Evolutionary conservation across 495 filamentous ascomycete species (phyloP).

Genomic region (Tuber aestivum): DNA sequence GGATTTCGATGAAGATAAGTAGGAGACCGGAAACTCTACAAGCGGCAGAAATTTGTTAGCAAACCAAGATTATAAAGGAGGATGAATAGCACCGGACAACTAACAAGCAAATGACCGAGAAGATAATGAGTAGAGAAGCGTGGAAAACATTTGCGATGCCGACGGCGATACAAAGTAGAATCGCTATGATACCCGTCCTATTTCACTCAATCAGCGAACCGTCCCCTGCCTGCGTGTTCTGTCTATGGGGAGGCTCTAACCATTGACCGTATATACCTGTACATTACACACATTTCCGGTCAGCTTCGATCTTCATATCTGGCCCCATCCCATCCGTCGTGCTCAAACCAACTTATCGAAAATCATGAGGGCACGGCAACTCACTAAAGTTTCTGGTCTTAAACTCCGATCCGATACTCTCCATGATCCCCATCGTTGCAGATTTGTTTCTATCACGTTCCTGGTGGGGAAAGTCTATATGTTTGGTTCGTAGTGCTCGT

Average conservation of each 20-base stretch:
- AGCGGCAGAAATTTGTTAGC: conserved; percentile 11
- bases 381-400: conserved; percentile 96
- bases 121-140: conserved; percentile 68
- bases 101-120: conserved; percentile 80
- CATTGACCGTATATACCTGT: conserved; percentile 99
- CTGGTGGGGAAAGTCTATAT: neutral
- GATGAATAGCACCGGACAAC: conserved; percentile 39
- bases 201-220: conserved; percentile 13
- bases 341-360: neutral
- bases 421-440: conserved; percentile 49
- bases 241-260: conserved; percentile 51
- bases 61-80: conserved; percentile 6
- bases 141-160: conserved; percentile 80
- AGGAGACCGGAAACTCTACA: conserved; percentile 69
- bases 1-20: conserved; percentile 94
- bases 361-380: conserved; percentile 41
- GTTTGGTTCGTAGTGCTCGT: neutral
- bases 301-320: conserved; percentile 17
- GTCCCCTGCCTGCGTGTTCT: conserved; percentile 6
- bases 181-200: conserved; percentile 91
- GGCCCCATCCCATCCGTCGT: conserved; percentile 14
- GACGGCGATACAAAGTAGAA: conserved; percentile 90
- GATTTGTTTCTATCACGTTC: conserved; percentile 10
- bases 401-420: conserved; percentile 60
- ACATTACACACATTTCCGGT: conserved; percentile 43